A percentile compares a stretch with the other conserved stretches of the same genome.
Conservation (phyloP, 2,329 filamentous ascomycete species). For the Whalleya microplaca region DNA sequence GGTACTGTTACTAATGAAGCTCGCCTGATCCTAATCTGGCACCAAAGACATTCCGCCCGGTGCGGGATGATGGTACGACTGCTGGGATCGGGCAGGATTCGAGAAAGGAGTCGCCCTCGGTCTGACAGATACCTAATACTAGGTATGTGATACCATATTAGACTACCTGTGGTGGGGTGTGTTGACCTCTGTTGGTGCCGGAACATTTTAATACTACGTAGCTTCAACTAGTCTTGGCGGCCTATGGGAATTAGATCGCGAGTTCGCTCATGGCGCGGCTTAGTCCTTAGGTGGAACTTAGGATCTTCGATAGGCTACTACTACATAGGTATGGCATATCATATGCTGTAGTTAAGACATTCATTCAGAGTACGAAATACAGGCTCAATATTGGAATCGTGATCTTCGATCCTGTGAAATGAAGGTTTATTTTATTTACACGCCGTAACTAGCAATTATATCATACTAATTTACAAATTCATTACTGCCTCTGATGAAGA, state of each 20-base stretch:
- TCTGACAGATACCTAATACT: not conserved
- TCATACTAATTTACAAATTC: too few species aligned
- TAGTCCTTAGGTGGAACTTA: too few species aligned
- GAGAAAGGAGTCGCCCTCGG: not conserved
- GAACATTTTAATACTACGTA: not conserved
- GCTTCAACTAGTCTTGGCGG: too few species aligned
- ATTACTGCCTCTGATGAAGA: too few species aligned
- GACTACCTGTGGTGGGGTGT: not conserved
- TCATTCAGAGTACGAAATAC: not conserved
- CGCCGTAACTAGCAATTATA: too few species aligned
- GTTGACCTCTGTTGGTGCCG: not conserved
- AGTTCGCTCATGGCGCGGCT: too few species aligned
- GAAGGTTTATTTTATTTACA: not conserved
- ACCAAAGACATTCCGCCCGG: too few species aligned
- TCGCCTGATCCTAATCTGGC: not conserved
- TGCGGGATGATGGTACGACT: not conserved
- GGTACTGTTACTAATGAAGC: not conserved
- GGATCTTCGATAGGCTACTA: not conserved
- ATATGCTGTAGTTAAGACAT: not conserved
- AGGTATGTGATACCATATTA: not conserved
- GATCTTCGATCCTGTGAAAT: not conserved
- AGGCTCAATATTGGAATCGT: not conserved
- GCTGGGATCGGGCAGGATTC: not conserved
- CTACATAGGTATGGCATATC: too few species aligned
- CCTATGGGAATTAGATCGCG: too few species aligned